Evolutionary conservation across 2,329 filamentous ascomycete species (phyloP), one percentile per base, ranked within the genome.

Genomic region (Xylariaceae sp.): DNA sequence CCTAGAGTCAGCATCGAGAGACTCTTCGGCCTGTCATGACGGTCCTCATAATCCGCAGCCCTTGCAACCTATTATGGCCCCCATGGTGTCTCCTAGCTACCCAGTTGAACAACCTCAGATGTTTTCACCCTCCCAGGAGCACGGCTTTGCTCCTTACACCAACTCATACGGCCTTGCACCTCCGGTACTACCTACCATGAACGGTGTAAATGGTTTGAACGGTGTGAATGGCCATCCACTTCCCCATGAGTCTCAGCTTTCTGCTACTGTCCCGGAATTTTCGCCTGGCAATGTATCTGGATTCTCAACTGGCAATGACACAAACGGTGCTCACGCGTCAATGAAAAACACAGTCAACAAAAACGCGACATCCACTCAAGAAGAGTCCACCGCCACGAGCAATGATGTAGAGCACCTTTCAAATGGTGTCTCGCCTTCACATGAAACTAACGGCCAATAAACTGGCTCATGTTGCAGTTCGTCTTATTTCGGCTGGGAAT

Each of bases 21-120:
- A 91, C 60, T 77, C 84, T 40, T 79, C 82, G 17, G 89, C 89
- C 38, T 89, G 87, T 66, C 88, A 88, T 62, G 81, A 87, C 16
- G 91, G 91, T 3, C 81, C 80, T 31, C 67, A 69, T 41, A 74
- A 69, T 39, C 70, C 65, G 54, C 65, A 62, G 34, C 60, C 56
- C 33, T 64, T 54, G 13, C 18, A 14, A 5, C 40, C 40, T 19
- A 59, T 53, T 12, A 57, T 45, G 43, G 58, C 55, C 43, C 55
- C 54, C 28, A 59, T 63, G 51, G 59, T 60, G 55, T 53, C 64
- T 47, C 53, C 56, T 38, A 52, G 55, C 31, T 69, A 69, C 55
- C 55, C 52, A 5, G 51, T 60, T 17, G 60, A 64, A n/a, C 48
- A 60, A 4, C 54, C 61, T 31, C 63, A 59, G 9, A 53, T 60